phyloP scores from a whole-genome alignment of 2,329 filamentous ascomycete genomes.

The Trichoderma sp. region DNA sequence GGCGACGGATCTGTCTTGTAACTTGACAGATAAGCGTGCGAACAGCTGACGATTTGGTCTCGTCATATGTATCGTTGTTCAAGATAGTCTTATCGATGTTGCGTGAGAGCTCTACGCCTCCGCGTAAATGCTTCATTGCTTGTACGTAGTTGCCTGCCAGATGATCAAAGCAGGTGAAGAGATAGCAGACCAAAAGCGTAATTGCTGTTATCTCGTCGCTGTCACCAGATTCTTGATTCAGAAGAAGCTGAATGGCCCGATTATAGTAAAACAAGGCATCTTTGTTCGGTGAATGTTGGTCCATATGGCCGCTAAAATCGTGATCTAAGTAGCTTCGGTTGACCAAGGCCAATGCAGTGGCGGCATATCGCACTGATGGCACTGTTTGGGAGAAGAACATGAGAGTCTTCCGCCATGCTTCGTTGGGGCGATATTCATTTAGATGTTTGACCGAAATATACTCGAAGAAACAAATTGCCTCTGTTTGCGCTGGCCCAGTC shows the following conservation, averaged over 20 bases:
- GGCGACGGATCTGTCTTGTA: not conserved
- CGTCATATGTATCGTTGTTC: not conserved
- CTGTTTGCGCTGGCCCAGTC: not conserved
- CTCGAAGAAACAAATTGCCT: not conserved
- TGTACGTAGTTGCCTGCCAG: not conserved
- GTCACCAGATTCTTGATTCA: not conserved
- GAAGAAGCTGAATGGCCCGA: not conserved
- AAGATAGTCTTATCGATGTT: not conserved
- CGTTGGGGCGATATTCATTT: not conserved
- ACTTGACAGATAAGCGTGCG: not conserved
- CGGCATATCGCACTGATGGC: not conserved
- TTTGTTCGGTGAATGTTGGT: not conserved
- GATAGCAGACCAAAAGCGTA: not conserved
- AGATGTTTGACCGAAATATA: not conserved
- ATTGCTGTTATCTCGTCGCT: not conserved
- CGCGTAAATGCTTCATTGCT: not conserved
- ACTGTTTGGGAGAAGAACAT: constrained; percentile 12
- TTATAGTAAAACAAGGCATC: not conserved
- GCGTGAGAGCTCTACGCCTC: not conserved
- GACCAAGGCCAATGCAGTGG: not conserved
- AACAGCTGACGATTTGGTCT: not conserved
- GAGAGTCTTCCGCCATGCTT: not conserved
- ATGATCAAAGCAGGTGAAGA: constrained; percentile 10
- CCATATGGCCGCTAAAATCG: not conserved
- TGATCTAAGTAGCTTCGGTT: not conserved